Evolutionary conservation across 2,329 filamentous ascomycete species (phyloP), one percentile per base, ranked within the genome.

Genomic region (Fusarium lyarnte): DNA sequence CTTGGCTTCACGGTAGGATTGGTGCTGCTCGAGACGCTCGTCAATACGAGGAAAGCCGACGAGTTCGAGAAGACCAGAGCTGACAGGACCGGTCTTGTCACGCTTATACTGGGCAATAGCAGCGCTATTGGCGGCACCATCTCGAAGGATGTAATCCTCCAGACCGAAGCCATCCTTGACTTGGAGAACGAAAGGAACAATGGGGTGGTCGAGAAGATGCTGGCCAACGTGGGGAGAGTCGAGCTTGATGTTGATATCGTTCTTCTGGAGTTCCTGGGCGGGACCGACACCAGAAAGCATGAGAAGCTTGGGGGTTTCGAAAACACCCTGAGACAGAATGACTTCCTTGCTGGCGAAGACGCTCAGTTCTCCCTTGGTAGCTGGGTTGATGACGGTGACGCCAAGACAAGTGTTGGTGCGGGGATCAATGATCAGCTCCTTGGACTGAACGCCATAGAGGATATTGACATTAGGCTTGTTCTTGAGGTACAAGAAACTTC

Each of bases 251-350:
- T 83, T 76, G 69, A 92, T 91, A n/a, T 82, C 80, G 75, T 88
- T 85, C 58, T 83, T 81, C 25, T 83, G 70, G 10, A 93, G 84
- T 71, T 90, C 86, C 0, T 81, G 77, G 16, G 79, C 75, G 0
- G 89, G 89, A 0, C 90, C 90, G 38, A 92, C 85, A n/a, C 91
- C 91, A 57, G 85, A 88, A 4, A 92, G 85, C 81, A 90, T 89
- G 17, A 93, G 86, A 6, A 93, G 80, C 78, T 92, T 90, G 11
- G 90, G 89, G 3, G 87, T 87, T 80, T 92, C 90, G 79, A 88
- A 92, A 2, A 88, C 85, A 23, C 90, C 90, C 21, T 81, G 77
- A 0, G 83, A 83, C 6, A 87, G 78, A 14, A 83, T 86, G 13
- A 87, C 85, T 75, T 87, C 85, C 81, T 85, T 72, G 29, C 79